Evolutionary conservation across 2,329 filamentous ascomycete genomes (phyloP).

Genomic region (Anthostomella pinea): DNA sequence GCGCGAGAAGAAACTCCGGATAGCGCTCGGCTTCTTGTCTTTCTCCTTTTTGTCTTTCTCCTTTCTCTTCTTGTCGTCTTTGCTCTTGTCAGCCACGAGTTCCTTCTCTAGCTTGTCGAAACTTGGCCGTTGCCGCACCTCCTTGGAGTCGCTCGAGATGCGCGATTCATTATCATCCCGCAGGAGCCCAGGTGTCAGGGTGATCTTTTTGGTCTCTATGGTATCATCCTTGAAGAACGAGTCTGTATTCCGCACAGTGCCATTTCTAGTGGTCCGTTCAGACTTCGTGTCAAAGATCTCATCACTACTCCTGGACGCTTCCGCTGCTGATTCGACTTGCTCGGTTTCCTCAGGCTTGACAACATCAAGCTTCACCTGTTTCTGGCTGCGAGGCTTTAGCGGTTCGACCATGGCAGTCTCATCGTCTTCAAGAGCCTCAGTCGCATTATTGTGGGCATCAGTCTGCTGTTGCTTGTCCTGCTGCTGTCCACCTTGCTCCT

Average conservation of each 20-base stretch:
- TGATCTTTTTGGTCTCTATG: slow-evolving; percentile 95
- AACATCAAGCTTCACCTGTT: slow-evolving; percentile 37
- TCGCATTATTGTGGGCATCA: slow-evolving; percentile 26
- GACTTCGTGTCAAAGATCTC: slow-evolving; percentile 60
- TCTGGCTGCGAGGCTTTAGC: slow-evolving; percentile 46
- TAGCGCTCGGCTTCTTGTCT: slow-evolving; percentile 41
- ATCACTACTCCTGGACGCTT: slow-evolving; percentile 54
- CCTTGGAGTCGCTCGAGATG: slow-evolving; percentile 43
- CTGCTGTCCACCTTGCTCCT: slow-evolving; percentile 33
- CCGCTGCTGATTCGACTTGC: slow-evolving; percentile 20
- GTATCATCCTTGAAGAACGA: slow-evolving; percentile 97
- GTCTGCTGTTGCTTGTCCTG: slow-evolving; percentile 30
- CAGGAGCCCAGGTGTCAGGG: slow-evolving; percentile 86
- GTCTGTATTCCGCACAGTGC: slow-evolving; percentile 85
- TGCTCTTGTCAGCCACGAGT: slow-evolving; percentile 47
- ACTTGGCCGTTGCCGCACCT: slow-evolving; percentile 54
- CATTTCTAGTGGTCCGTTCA: slow-evolving; percentile 70
- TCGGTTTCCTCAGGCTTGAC: slow-evolving; percentile 36
- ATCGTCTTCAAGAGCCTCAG: slow-evolving; percentile 40
- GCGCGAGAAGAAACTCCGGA: slow-evolving; percentile 61
- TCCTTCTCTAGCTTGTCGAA: slow-evolving; percentile 50
- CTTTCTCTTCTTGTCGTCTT: slow-evolving; percentile 66
- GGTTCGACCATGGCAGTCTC: slow-evolving; percentile 56
- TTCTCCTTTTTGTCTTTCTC: slow-evolving; percentile 54
- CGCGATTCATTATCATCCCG: slow-evolving; percentile 68